Conservation (phyloP, 805 yeast genomes). For the Cyberlindnera misumaiensis region DNA sequence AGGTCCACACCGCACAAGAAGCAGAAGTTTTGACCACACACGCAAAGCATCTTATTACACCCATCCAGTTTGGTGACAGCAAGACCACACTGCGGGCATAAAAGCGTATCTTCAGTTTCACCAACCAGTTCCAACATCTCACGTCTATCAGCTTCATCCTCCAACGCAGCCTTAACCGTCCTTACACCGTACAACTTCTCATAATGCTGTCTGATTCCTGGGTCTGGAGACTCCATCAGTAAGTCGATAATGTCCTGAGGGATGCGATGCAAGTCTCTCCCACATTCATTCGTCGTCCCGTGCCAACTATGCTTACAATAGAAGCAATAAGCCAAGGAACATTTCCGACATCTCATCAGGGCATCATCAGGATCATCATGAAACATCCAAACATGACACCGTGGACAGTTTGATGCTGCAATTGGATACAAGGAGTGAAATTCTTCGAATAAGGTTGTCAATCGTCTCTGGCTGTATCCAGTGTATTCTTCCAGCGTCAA, state of each 20-base stretch:
- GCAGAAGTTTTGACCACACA: conserved; percentile 45
- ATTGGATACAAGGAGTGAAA: conserved; percentile 40
- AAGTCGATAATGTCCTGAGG: conserved; percentile 22
- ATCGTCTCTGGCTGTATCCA: conserved; percentile 34
- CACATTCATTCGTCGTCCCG: conserved; percentile 43
- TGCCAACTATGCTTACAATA: conserved; percentile 58
- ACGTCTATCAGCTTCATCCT: conserved; percentile 40
- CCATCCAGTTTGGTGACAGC: conserved; percentile 53
- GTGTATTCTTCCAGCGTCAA: conserved; percentile 24
- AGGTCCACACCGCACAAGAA: conserved; percentile 41
- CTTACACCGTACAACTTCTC: conserved; percentile 40
- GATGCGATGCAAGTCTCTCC: conserved; percentile 25
- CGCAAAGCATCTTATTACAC: conserved; percentile 58
- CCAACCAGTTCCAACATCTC: conserved; percentile 37
- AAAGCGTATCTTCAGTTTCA: conserved; percentile 34
- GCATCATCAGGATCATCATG: conserved; percentile 39
- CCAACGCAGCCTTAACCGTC: conserved; percentile 34
- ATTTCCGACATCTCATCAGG: conserved; percentile 41
- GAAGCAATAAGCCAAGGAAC: conserved; percentile 49
- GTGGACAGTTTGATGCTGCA: conserved; percentile 45
- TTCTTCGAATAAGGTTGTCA: conserved; percentile 34
- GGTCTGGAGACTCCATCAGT: conserved; percentile 18
- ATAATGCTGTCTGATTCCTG: conserved; percentile 30
- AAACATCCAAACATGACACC: conserved; percentile 43
- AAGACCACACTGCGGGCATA: conserved; percentile 47